These are phyloP conservation scores for Geranomyces michiganensis DNA, from an alignment of 192 early-diverging fungal species.

Conservation along the genomic window DNA sequence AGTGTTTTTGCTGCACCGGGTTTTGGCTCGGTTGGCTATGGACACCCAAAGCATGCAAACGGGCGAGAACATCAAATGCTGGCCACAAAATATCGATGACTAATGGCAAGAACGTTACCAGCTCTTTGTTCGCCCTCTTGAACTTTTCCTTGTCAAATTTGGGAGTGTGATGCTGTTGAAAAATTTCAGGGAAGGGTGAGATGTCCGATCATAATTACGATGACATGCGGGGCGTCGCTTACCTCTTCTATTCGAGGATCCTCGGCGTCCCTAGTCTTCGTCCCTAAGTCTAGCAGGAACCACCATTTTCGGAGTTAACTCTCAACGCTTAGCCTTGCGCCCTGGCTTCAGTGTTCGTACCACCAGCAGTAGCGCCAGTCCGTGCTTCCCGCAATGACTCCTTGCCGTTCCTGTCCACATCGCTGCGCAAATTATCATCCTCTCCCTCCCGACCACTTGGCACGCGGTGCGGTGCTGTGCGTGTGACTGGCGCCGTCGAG, in stretches of 20 bases:
- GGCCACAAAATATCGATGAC: no score
- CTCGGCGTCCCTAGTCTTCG: neutral
- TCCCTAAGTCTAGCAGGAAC: neutral
- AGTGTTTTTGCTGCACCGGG: no score
- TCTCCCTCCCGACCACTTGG: neutral
- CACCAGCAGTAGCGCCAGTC: neutral
- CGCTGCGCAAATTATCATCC: neutral
- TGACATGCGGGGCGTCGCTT: neutral
- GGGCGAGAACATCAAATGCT: no score
- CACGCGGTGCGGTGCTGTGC: neutral
- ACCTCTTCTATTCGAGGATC: slow-evolving; percentile 1
- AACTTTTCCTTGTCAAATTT: slow-evolving; percentile 40
- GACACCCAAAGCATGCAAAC: no score
- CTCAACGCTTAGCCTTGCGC: neutral
- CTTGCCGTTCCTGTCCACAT: neutral
- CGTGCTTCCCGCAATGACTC: neutral
- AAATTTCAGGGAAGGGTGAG: neutral
- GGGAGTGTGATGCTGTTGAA: neutral
- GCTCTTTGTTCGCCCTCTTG: slow-evolving; percentile 33
- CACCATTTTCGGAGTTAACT: neutral
- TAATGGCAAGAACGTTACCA: no score
- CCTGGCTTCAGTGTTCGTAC: neutral
- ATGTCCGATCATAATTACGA: neutral
- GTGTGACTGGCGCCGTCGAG: neutral
- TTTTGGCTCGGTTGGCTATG: no score